These are phyloP conservation scores for Colletotrichum cordylinicola DNA, from an alignment of 2,329 filamentous ascomycete species.

Conservation along the genomic window DNA sequence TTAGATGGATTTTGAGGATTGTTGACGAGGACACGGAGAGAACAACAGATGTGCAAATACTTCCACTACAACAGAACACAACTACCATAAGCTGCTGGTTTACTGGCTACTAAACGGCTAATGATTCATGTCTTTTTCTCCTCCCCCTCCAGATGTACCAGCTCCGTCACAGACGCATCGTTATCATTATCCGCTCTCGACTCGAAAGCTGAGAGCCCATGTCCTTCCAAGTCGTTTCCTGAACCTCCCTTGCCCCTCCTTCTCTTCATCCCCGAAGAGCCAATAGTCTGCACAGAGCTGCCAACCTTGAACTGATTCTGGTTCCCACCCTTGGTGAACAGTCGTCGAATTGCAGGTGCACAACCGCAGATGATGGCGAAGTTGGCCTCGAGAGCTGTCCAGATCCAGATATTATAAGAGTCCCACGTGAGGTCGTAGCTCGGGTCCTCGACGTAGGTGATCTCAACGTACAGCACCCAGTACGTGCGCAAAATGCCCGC, in stretches of 20 bases:
- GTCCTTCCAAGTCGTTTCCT: neutral
- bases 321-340: neutral
- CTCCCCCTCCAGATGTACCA: neutral
- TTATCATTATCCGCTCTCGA: neutral
- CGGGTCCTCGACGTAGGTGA: conserved; percentile 25
- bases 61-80: neutral
- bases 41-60: neutral
- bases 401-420: conserved; percentile 45
- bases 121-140: neutral
- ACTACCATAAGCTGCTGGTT: neutral
- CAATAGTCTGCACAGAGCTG: neutral
- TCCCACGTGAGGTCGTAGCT: conserved; percentile 48
- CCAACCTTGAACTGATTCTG: neutral
- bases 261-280: neutral
- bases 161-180: neutral
- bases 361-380: conserved; percentile 47
- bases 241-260: neutral
- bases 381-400: conserved; percentile 47
- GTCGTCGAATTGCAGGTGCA: neutral
- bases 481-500: conserved; percentile 41
- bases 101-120: neutral
- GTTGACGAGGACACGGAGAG: neutral
- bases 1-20: neutral
- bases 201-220: neutral
- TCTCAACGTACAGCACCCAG: conserved; percentile 37